A percentile compares a stretch with the other conserved stretches of the same genome.
Evolutionary conservation across 139 green algal genomes (phyloP).

Genomic region (Picochlorum sp.): DNA sequence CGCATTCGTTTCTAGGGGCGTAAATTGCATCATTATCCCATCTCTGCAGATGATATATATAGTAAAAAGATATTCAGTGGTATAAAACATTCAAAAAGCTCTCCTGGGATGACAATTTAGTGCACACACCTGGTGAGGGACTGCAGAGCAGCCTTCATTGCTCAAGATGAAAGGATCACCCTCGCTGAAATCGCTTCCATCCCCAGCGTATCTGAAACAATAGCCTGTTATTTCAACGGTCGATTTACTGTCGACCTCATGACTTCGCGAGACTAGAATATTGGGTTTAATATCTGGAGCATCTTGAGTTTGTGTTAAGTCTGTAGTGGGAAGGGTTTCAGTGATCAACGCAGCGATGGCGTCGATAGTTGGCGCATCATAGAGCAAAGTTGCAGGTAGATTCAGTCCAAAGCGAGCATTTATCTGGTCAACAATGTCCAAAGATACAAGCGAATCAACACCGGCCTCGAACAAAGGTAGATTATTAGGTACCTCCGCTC

Average conservation of each 20-base stretch:
- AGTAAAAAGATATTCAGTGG: too few relatives aligned
- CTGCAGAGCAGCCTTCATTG: too few relatives aligned
- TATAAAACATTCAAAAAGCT: too few relatives aligned
- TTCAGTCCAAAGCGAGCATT: slow-evolving; percentile 9
- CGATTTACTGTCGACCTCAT: neutral
- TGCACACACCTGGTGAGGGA: too few relatives aligned
- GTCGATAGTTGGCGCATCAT: slow-evolving; percentile 42
- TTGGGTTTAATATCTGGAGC: neutral
- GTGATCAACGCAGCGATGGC: slow-evolving; percentile 18
- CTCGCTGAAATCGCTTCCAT: slow-evolving; percentile 22
- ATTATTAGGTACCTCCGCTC: neutral
- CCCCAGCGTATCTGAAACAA: neutral
- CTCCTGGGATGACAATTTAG: too few relatives aligned
- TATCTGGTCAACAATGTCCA: slow-evolving; percentile 18
- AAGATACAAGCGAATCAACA: slow-evolving; percentile 25
- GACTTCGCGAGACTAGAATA: neutral
- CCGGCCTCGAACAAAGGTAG: slow-evolving; percentile 25
- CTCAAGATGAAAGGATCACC: too few relatives aligned
- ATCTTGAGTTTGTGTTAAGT: neutral
- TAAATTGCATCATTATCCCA: too few relatives aligned
- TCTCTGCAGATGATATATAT: too few relatives aligned
- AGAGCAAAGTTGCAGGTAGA: slow-evolving; percentile 33
- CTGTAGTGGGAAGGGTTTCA: neutral
- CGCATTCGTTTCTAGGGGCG: too few relatives aligned
- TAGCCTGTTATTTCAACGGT: neutral